Conservation (phyloP, 768 basidiomycete species). For the Podaxis rugospora region DNA sequence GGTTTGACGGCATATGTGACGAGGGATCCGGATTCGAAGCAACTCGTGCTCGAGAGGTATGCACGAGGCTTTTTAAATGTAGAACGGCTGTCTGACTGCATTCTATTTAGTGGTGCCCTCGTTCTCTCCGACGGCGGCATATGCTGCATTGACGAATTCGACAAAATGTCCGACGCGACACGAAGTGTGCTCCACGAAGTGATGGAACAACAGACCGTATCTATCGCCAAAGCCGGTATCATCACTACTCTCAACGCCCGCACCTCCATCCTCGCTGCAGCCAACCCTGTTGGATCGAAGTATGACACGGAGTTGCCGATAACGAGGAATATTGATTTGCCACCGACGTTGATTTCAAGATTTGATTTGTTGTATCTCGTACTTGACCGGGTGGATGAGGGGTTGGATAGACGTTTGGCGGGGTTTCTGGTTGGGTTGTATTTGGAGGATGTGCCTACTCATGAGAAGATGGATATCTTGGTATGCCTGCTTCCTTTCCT, state of each 20-base stretch:
- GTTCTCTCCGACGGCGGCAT: constrained; percentile 95
- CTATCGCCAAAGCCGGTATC: constrained; percentile 98
- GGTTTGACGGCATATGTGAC: constrained; percentile 99
- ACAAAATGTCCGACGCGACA: constrained; percentile 98
- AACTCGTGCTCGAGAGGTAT: constrained; percentile 93
- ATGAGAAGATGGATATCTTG: constrained; percentile 65
- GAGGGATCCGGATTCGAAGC: constrained; percentile 96
- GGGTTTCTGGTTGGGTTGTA: constrained; percentile 93
- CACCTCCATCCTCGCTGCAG: constrained; percentile 97
- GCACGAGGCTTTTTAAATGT: constrained; percentile 10
- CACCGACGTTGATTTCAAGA: constrained; percentile 95
- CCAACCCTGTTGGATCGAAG: constrained; percentile 94
- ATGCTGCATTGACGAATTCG: constrained; percentile 98
- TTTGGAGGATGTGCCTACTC: constrained; percentile 81
- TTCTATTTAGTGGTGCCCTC: constrained; percentile 69
- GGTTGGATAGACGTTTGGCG: constrained; percentile 79
- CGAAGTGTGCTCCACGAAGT: constrained; percentile 98
- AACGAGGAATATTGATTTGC: constrained; percentile 94
- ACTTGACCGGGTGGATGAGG: constrained; percentile 90
- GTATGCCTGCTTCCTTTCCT: constrained; percentile 33
- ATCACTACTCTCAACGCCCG: constrained; percentile 97
- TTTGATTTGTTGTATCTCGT: constrained; percentile 97
- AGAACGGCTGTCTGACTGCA: too few species aligned
- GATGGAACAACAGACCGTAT: constrained; percentile 99
- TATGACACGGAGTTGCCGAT: constrained; percentile 92